Evolutionary conservation across 768 basidiomycete species (phyloP), one percentile per base, ranked within the genome.

Genomic region (Megacollybia marginata): DNA sequence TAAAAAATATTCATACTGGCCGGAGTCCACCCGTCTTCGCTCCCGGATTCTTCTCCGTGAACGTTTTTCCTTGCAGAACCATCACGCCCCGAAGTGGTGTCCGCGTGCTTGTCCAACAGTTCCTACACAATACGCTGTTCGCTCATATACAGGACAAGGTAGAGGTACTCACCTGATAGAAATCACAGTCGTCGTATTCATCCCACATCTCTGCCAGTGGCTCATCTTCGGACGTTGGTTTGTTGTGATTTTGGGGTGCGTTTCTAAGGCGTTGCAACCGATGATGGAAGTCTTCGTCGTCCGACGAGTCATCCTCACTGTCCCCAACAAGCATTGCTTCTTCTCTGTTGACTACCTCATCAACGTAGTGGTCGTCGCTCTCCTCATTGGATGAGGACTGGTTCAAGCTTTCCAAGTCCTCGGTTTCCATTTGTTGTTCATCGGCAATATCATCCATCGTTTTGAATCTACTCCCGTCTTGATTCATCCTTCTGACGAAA

Each of bases 41-140:
- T 68, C 35, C 73, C 70, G 35, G 78, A 73, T 38, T 71, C 62
- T 12, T 84, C 88, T 55, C 83, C 68, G 11, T 69, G 86, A 0
- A 83, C 46, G 32, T 70, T 62, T n/a, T 82, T 82, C 49, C 70
- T 68, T 50, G 65, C 62, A 55, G 80, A 80, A 28, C 75, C 67
- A 49, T 78, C 65, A 33, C 60, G 65, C 9, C 72, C 64, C 18
- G 56, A 56, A 3, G 82, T 53, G 28, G 84, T 67, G 9, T 72
- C 71, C 18, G 71, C 69, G 48, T 85, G 77, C 18, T 79, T 75
- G 35, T 85, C 85, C 5, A 91, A 58, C 7, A 84, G 58, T 11
- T 71, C 72, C 88, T 92, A 53, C 9, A 74, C 2, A 62, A 8
- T 7, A 28, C 23, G 23, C 23, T 28, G 6, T 6, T 28, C 23